Evolutionary conservation across 1,139 yeast species (phyloP).

Genomic region (Candida tunisiensis): DNA sequence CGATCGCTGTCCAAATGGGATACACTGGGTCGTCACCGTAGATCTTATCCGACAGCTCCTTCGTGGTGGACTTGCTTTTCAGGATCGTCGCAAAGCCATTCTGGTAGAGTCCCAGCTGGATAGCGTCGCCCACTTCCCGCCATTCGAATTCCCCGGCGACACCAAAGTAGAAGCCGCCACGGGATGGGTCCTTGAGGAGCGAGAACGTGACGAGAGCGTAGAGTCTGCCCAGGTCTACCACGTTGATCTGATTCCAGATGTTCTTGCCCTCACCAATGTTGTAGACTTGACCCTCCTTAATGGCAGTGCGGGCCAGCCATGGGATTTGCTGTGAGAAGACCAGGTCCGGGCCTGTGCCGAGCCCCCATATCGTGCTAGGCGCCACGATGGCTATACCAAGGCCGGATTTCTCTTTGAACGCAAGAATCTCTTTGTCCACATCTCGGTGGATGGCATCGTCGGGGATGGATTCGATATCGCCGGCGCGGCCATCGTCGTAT

Average conservation of each 20-base stretch:
- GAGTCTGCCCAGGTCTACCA: constrained; percentile 22
- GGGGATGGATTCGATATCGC: constrained; percentile 18
- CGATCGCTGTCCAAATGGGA: neutral
- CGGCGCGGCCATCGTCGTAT: constrained; percentile 19
- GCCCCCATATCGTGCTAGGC: constrained; percentile 16
- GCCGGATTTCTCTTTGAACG: constrained; percentile 3
- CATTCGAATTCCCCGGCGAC: neutral
- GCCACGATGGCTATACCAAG: constrained; percentile 7
- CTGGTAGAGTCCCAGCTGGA: neutral
- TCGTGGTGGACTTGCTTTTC: neutral
- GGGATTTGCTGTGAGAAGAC: constrained; percentile 23
- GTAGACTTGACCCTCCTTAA: constrained; percentile 17
- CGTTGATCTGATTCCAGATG: constrained; percentile 25
- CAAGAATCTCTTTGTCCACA: constrained; percentile 17
- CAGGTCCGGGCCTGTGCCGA: constrained; percentile 22
- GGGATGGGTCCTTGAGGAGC: constrained; percentile 6
- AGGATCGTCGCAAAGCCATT: neutral
- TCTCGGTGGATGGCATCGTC: constrained; percentile 23
- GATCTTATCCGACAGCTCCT: neutral
- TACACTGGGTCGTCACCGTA: neutral
- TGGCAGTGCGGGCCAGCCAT: constrained; percentile 11
- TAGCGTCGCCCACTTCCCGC: neutral
- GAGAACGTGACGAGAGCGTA: constrained; percentile 13
- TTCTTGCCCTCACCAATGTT: constrained; percentile 21
- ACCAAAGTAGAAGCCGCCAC: neutral